Evolutionary conservation across 179 eudicot genomes (phyloP), one percentile per base, ranked within the genome.

Genomic region (Amaranthus tricolor): DNA sequence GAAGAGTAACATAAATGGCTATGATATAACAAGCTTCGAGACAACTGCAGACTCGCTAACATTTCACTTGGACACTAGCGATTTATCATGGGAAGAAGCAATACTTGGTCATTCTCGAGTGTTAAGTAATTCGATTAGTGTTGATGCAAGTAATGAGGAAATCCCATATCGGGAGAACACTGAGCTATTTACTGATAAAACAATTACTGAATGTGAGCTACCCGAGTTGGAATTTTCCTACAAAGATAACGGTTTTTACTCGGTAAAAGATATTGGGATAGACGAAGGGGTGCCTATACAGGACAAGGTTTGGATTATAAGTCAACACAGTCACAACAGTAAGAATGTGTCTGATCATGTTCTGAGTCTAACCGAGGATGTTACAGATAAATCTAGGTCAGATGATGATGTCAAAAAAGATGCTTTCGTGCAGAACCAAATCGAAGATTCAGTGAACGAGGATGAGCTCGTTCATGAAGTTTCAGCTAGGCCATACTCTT

Each of bases 211-310:
- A 56, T 86, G 85, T 77, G 88, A 88, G 72, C 64, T 83, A 71
- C 92, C 94, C 2, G 90, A 89, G 78, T 61, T 86, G 71, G 44
- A 82, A 61, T 88, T 89, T 73, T 87, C 88, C 68, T 86, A 85
- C 72, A 83, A 85, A 66, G 93, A 92, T 80, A 86, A 65, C 40
- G 71, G 74, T 65, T 84, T 71, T 75, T 84, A 85, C 62, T 79
- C 82, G 50, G 89, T 92, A 49, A 90, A 89, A 82, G 96, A 94
- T 85, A 92, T 92, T 52, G 88, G 90, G 44, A 76, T 94, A 44
- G 97, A 90, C 63, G 86, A 88, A 48, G 94, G 94, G 43, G 68
- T 86, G 66, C 86, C 88, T 61, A 49, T 63, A 16, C 75, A 77
- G 71, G 90, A 88, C 49, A 86, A 78, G 78, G 79, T 66, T 17